phyloP scores from a whole-genome alignment of 768 basidiomycete species.

The Phylloporus rhodoxanthus region DNA sequence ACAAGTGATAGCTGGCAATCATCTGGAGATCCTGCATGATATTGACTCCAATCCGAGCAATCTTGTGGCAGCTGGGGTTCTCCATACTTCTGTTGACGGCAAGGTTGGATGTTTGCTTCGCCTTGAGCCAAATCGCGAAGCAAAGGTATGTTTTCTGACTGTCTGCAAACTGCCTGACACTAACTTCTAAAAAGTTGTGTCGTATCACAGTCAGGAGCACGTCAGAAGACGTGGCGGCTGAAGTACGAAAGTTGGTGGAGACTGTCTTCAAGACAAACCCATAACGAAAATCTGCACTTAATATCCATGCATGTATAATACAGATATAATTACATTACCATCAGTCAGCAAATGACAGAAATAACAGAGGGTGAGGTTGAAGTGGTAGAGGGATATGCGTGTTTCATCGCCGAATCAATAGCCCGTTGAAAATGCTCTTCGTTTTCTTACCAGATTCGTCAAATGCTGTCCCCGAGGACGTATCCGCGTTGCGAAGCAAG shows the following conservation, averaged over 20 bases:
- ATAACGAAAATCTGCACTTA: slow-evolving; percentile 8
- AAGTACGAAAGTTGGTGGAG: slow-evolving; percentile 53
- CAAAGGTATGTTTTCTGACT: slow-evolving; percentile 57
- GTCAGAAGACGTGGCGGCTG: slow-evolving; percentile 79
- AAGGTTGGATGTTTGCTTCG: slow-evolving; percentile 94
- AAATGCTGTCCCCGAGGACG: background rate
- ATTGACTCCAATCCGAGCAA: slow-evolving; percentile 96
- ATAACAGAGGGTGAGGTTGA: background rate
- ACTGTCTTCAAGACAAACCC: slow-evolving; percentile 32
- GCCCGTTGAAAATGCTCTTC: slow-evolving; percentile 38
- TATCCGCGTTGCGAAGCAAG: slow-evolving; percentile 1
- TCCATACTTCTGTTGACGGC: slow-evolving; percentile 86
- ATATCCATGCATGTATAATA: slow-evolving; percentile 21
- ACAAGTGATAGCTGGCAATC: slow-evolving; percentile 72
- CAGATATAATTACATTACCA: slow-evolving; percentile 19
- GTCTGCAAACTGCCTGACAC: background rate
- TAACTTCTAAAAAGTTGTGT: slow-evolving; percentile 57
- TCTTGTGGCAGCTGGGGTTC: slow-evolving; percentile 89
- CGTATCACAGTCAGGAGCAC: slow-evolving; percentile 92
- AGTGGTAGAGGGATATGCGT: background rate
- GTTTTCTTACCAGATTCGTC: slow-evolving; percentile 29
- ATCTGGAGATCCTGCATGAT: slow-evolving; percentile 69
- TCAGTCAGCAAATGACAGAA: slow-evolving; percentile 7
- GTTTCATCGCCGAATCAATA: slow-evolving; percentile 35
- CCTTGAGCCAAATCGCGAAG: slow-evolving; percentile 91